Evolutionary conservation across 2,329 filamentous ascomycete genomes (phyloP), one percentile per base, ranked within the genome.

Genomic region (Mollisiaceae sp.): DNA sequence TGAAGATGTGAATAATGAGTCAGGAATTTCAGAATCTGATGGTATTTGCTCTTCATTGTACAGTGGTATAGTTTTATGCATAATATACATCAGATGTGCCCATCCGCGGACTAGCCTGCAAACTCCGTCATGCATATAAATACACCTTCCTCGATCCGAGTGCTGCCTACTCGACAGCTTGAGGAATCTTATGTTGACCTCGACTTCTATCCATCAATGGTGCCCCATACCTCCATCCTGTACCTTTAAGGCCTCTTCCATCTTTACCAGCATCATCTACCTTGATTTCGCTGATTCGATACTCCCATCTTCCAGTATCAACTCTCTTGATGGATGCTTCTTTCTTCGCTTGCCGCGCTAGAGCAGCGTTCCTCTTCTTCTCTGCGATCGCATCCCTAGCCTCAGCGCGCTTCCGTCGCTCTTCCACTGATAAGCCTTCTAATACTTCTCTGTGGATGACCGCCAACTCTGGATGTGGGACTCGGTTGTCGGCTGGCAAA

Each of bases 171-270:
- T 64, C 68, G 62, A 90, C 86, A 61, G 81, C 84, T 41, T 84
- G 89, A 24, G 89, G 88, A 74, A 91, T 90, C 82, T 90, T 91
- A 79, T 89, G 78, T 75, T 84, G 74, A n/a, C 86, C 88, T 71
- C 83, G 85, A 78, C 83, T 85, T 64, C 89, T 82, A 74, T 91
- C 89, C 73, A 86, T 81, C 68, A 82, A 80, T 12, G 89, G 88
- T 66, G 82, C 83, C 66, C 89, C 89, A 71, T 91, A 91, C 66
- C 86, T 80, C 83, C 84, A 87, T 22, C 89, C 89, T 1, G 85
- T 82, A 14, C 80, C 86, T 32, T 76, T 77, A 41, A 79, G 77
- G 4, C 82, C 79, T 65, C 84, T 82, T 24, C 88, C 88, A 59
- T 82, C 77, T 24, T 76, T 78, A 38, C 88, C 87, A 2, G 83